Base-by-base conservation (phyloP, 2,329 filamentous ascomycete species). In the Fusarium mangiferae region DNA sequence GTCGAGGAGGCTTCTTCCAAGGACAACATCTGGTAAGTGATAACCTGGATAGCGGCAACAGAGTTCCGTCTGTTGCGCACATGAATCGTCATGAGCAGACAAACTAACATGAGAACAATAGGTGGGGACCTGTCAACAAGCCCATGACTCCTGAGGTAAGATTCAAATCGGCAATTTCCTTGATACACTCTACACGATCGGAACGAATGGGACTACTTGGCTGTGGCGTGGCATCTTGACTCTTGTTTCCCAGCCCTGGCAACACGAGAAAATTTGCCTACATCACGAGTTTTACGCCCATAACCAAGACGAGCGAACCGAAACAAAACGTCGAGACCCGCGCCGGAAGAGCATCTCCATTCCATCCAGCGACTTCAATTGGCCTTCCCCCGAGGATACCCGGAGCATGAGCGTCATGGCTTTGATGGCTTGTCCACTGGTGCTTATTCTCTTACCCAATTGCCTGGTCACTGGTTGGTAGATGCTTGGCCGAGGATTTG, bases 101-200 rank as follows among this genome's bases (percentile, higher is more conserved):
- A 62, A 73, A 73, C 79, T 84, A 78, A 83, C 79, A 72, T 38
- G 66, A 63, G 48, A 56, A 73, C 62, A 70, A 60, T 68, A 88
- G 86, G 86, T 98, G 96, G 96, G 96, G 96, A 81, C 96, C 96
- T 64, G 96, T 99, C 78, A 99, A 99, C 90, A 98, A 98, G 91
- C 94, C 96, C 82, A 99, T 99, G 96, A 92, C 91, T 78, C 90
- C 95, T 79, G 95, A 98, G 84, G 96, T 98, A 92, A 78, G 77
- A 75, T 62, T 68, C 57, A 35, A 52, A 24, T 68, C 26, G 41
- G 63, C 44, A 35, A 49, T 72, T 66, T 72, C 62, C 66, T 54
- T 48, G 41, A 55, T 62, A 26, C 42, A 62, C 20, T 49, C 44
- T 28, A 56, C 52, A 59, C 62, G 33, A 61, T 71, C 38, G 59